Conservation (phyloP, 164 flowering plant species). For the Tinospora cordifolia region DNA sequence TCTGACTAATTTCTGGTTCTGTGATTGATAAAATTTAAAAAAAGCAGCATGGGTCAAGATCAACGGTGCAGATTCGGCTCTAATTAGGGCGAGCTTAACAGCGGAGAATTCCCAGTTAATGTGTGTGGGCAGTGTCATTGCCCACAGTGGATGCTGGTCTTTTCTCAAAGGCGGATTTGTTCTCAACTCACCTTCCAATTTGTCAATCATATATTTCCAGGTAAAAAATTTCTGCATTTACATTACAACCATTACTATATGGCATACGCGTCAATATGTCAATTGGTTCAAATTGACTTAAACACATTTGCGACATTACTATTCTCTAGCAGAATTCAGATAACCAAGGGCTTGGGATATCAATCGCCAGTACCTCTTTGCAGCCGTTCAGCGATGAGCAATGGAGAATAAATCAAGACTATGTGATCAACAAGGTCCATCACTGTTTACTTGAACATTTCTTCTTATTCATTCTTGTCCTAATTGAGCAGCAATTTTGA, state of each 20-base stretch:
- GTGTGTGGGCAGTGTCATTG: conserved; percentile 69
- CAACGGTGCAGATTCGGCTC: conserved; percentile 38
- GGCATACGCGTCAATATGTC: background rate
- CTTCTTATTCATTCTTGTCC: background rate
- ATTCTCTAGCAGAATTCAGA: conserved; percentile 35
- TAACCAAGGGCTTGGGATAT: conserved; percentile 27
- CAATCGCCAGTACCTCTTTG: conserved; percentile 53
- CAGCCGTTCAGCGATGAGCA: conserved; percentile 77
- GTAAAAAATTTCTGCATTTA: conserved; percentile 24
- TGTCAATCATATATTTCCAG: conserved; percentile 46
- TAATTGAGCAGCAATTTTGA: background rate
- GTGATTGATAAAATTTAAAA: background rate
- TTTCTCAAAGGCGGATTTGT: conserved; percentile 92
- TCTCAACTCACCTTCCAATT: conserved; percentile 36
- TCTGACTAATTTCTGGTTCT: background rate
- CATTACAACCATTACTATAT: background rate
- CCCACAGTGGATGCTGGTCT: conserved; percentile 78
- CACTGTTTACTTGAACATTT: no score
- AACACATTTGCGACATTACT: background rate
- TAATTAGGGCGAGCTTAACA: conserved; percentile 46
- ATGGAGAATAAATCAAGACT: conserved; percentile 69
- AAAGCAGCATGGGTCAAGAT: conserved; percentile 91
- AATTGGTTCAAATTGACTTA: background rate
- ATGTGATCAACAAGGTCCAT: conserved; percentile 46
- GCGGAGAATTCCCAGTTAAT: conserved; percentile 23